phyloP scores from a whole-genome alignment of 2,329 filamentous ascomycete genomes.

The Fusarium acutatum region DNA sequence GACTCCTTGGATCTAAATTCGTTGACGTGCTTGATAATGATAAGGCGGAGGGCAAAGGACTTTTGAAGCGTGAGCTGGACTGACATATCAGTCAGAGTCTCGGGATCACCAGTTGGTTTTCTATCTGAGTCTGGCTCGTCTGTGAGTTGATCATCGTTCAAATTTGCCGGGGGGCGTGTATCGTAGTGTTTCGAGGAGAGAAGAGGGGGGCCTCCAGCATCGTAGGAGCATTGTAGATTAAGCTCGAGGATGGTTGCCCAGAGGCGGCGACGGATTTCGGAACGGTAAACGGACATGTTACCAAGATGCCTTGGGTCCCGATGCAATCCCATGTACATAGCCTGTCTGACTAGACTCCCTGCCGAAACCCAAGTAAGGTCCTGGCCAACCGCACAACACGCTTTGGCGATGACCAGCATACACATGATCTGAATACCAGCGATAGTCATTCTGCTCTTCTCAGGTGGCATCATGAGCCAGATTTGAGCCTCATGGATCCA shows the following conservation, averaged over 20 bases:
- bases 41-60: conserved; percentile 55
- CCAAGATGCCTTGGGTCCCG: conserved; percentile 62
- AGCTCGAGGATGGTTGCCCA: conserved; percentile 67
- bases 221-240: conserved; percentile 59
- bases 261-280: conserved; percentile 64
- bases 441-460: conserved; percentile 60
- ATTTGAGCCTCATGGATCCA: conserved; percentile 64
- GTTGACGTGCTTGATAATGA: conserved; percentile 57
- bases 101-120: not conserved
- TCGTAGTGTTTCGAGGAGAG: conserved; percentile 59
- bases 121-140: conserved; percentile 46
- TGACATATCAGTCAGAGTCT: conserved; percentile 55
- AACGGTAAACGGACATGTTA: conserved; percentile 56
- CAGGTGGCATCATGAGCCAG: conserved; percentile 57
- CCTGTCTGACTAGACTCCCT: conserved; percentile 60
- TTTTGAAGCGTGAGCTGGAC: conserved; percentile 56
- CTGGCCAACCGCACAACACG: conserved; percentile 56
- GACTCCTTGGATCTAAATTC: conserved; percentile 53
- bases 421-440: conserved; percentile 61
- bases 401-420: conserved; percentile 59
- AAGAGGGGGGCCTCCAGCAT: conserved; percentile 60
- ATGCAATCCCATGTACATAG: conserved; percentile 67
- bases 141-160: conserved; percentile 60
- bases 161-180: conserved; percentile 57
- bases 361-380: conserved; percentile 63